These are phyloP conservation scores for Penicillium herquei DNA, from an alignment of 495 filamentous ascomycete species.

Conservation along the genomic window DNA sequence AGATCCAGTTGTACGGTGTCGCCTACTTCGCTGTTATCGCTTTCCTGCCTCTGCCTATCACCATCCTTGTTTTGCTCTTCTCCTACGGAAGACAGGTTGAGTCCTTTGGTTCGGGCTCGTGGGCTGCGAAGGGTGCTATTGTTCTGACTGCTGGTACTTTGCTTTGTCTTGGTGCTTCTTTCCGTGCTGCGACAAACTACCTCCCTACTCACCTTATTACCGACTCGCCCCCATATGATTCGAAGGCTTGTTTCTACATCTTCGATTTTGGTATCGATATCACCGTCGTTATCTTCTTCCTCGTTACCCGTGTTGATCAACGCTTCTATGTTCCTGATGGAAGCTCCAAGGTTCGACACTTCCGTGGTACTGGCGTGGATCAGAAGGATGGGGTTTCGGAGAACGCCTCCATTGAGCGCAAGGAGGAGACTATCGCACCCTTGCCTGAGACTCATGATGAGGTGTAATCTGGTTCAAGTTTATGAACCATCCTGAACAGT, in stretches of 20 bases:
- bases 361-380: neutral
- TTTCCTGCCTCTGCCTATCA: conserved; percentile 70
- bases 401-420: too few species aligned
- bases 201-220: conserved; percentile 45
- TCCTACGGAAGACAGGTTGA: conserved; percentile 51
- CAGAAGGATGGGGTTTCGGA: neutral
- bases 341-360: conserved; percentile 1
- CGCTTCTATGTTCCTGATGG: conserved; percentile 62
- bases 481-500: too few species aligned
- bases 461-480: too few species aligned
- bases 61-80: conserved; percentile 52
- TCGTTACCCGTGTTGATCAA: conserved; percentile 64
- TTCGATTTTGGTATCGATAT: conserved; percentile 78
- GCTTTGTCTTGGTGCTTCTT: conserved; percentile 68
- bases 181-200: conserved; percentile 61
- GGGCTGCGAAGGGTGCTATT: conserved; percentile 63
- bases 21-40: conserved; percentile 69
- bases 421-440: too few species aligned
- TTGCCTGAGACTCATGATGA: too few species aligned
- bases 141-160: conserved; percentile 53
- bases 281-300: conserved; percentile 62
- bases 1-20: conserved; percentile 63
- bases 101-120: conserved; percentile 68
- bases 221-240: conserved; percentile 66
- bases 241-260: conserved; percentile 71